Percentiles rank a stretch among this genome's conserved stretches.
These are phyloP conservation scores for Diaporthe sp. DNA, from an alignment of 2,329 filamentous ascomycete species.

Conservation along the genomic window DNA sequence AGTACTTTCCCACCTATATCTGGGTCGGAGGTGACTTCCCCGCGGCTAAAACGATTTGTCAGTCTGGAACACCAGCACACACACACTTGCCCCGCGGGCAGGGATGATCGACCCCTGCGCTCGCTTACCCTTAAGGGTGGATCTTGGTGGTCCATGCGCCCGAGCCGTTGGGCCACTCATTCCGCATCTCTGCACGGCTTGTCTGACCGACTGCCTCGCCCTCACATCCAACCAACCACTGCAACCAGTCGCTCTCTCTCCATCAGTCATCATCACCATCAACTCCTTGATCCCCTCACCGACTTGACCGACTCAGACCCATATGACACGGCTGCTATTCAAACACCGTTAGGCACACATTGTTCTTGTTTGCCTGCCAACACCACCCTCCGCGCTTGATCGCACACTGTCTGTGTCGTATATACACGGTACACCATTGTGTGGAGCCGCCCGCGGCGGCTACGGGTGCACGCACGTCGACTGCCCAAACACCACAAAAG, in stretches of 20 bases:
- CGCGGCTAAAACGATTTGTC: slow-evolving; percentile 23
- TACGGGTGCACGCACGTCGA: slow-evolving; percentile 15
- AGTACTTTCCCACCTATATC: background rate
- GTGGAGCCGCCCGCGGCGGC: slow-evolving; percentile 21
- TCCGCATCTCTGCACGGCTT: slow-evolving; percentile 11
- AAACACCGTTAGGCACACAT: slow-evolving; percentile 2
- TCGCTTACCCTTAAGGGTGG: slow-evolving; percentile 29
- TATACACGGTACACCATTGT: background rate
- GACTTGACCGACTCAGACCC: background rate
- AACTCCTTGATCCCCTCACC: background rate
- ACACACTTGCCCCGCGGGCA: slow-evolving; percentile 19
- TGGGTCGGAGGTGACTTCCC: background rate
- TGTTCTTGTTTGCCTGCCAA: background rate
- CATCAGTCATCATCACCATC: background rate
- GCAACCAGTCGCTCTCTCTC: background rate
- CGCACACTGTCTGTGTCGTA: slow-evolving; percentile 23
- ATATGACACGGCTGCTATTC: slow-evolving; percentile 15
- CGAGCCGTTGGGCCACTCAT: slow-evolving; percentile 26
- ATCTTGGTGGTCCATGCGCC: slow-evolving; percentile 20
- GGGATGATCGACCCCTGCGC: slow-evolving; percentile 23
- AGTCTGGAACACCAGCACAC: slow-evolving; percentile 15
- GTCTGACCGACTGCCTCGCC: slow-evolving; percentile 9
- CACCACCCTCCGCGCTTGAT: slow-evolving; percentile 18
- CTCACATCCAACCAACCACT: slow-evolving; percentile 23
- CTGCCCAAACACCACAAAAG: slow-evolving; percentile 24